These are phyloP conservation scores for Tricholoma hemisulphureum DNA, from an alignment of 768 basidiomycete species.

Conservation along the genomic window DNA sequence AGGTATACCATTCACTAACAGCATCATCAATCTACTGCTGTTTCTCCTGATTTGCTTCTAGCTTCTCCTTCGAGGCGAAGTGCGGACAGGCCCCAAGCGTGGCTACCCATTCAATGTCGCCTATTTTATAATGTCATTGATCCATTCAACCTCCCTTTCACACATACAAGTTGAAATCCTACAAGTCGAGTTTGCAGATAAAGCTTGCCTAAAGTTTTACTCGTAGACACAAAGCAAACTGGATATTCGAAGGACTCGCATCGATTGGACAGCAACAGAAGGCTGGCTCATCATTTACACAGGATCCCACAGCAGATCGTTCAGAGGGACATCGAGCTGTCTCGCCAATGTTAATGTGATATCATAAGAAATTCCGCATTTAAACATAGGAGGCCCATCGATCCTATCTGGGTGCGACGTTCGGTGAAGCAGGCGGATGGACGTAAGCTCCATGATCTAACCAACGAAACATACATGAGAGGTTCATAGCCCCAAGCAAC, in stretches of 20 bases:
- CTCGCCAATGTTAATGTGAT: slow-evolving; percentile 53
- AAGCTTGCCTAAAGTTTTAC: too few relatives aligned
- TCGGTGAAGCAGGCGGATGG: slow-evolving; percentile 65
- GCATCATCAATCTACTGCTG: not conserved
- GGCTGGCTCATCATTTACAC: slow-evolving; percentile 28
- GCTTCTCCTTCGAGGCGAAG: too few relatives aligned
- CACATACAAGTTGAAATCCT: too few relatives aligned
- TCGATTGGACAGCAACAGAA: too few relatives aligned
- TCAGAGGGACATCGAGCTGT: slow-evolving; percentile 56
- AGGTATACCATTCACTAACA: not conserved
- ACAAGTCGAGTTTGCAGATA: too few relatives aligned
- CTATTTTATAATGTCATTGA: too few relatives aligned
- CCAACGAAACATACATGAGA: not conserved
- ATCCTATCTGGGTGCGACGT: slow-evolving; percentile 59
- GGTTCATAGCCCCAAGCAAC: not conserved
- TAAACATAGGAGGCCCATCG: slow-evolving; percentile 71
- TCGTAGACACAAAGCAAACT: too few relatives aligned
- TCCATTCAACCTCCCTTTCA: too few relatives aligned
- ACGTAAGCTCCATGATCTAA: slow-evolving; percentile 66
- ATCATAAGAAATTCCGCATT: slow-evolving; percentile 67
- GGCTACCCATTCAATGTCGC: too few relatives aligned
- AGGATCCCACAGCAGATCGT: slow-evolving; percentile 72
- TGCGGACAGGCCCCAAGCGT: too few relatives aligned
- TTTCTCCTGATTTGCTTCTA: not conserved
- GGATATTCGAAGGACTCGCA: too few relatives aligned